Evolutionary conservation across 345 rosid species (phyloP).

Genomic region (Brassica carinata): DNA sequence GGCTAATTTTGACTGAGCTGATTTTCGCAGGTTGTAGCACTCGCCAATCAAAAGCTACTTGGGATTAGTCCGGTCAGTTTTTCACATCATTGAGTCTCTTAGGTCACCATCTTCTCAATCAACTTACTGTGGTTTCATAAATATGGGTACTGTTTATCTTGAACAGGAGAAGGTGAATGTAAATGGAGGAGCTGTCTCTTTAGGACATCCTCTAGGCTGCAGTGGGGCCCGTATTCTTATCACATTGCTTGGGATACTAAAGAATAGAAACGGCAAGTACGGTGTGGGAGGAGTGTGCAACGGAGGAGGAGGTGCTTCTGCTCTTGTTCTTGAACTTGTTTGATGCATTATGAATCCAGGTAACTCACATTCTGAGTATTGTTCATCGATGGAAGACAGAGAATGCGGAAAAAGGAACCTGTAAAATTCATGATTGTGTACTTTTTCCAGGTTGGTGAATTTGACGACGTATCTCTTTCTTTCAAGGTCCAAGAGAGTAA

Average conservation of each 20-base stretch:
- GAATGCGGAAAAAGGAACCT: not conserved
- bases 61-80: slow-evolving; percentile 72
- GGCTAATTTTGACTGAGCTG: slow-evolving; percentile 1
- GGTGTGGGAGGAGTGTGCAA: slow-evolving; percentile 97
- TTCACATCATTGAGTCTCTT: not conserved
- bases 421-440: not conserved
- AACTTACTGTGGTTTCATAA: not conserved
- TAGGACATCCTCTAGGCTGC: slow-evolving; percentile 99
- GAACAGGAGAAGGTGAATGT: slow-evolving; percentile 82
- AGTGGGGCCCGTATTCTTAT: slow-evolving; percentile 96
- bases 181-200: slow-evolving; percentile 93
- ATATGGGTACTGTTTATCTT: not conserved
- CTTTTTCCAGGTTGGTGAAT: slow-evolving; percentile 17
- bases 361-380: not conserved
- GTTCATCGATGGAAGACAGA: not conserved
- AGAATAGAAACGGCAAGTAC: slow-evolving; percentile 69
- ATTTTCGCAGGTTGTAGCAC: slow-evolving; percentile 79
- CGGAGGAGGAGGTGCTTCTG: slow-evolving; percentile 97
- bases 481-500: not conserved
- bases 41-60: slow-evolving; percentile 82
- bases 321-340: slow-evolving; percentile 80
- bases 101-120: slow-evolving; percentile 8
- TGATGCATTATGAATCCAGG: slow-evolving; percentile 33
- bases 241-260: slow-evolving; percentile 93
- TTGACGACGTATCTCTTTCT: slow-evolving; percentile 15